Conservation (phyloP, 208 protist genomes). For the Crithidia expoeki region DNA sequence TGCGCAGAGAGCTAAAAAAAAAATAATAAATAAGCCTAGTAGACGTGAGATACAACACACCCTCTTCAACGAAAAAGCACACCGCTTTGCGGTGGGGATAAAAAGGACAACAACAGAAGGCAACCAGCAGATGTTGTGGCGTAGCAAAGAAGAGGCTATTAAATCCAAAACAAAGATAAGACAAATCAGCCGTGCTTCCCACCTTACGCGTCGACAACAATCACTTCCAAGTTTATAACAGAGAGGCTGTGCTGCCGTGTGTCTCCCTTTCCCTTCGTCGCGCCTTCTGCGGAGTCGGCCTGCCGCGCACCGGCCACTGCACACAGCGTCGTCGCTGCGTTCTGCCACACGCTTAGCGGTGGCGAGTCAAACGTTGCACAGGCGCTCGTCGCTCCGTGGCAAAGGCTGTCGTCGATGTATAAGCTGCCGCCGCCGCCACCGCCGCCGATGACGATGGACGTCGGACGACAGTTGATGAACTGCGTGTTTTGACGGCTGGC, state of each 20-base stretch:
- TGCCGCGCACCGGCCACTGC: conserved; percentile 3
- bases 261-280: background rate
- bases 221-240: conserved; percentile 54
- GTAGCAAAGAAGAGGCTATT: too few relatives aligned
- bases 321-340: conserved; percentile 14
- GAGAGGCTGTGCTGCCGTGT: conserved; percentile 35
- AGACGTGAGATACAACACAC: too few relatives aligned
- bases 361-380: conserved; percentile 75
- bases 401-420: conserved; percentile 57
- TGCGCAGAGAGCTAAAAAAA: too few relatives aligned
- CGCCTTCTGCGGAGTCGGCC: background rate
- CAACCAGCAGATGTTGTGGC: too few relatives aligned
- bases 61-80: too few relatives aligned
- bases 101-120: conserved; percentile 5
- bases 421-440: conserved; percentile 60
- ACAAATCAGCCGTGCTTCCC: too few relatives aligned
- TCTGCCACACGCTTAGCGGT: conserved; percentile 61
- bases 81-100: too few relatives aligned
- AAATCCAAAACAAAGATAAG: too few relatives aligned
- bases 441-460: conserved; percentile 72
- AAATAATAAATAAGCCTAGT: background rate
- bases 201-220: conserved; percentile 56
- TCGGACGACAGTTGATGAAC: conserved; percentile 62
- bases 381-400: conserved; percentile 55
- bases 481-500: conserved; percentile 61